Evolutionary conservation across 2,329 filamentous ascomycete species (phyloP).

Genomic region (Acephala macrosclerotiorum): DNA sequence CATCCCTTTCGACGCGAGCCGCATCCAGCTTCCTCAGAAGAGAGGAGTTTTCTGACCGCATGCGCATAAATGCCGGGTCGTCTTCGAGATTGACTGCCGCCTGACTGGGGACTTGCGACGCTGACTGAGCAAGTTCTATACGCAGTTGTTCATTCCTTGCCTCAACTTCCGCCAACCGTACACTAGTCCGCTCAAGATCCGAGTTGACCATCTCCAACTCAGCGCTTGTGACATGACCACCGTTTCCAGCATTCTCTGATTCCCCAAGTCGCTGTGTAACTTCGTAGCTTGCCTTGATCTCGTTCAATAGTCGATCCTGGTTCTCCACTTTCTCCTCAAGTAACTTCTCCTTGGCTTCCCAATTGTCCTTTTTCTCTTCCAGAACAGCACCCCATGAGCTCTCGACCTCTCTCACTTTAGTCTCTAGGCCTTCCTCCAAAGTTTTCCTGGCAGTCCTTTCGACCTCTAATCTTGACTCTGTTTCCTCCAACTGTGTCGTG

Average conservation of each 20-base stretch:
- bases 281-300: slow-evolving; percentile 97
- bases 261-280: slow-evolving; percentile 89
- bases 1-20: slow-evolving; percentile 82
- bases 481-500: slow-evolving; percentile 82
- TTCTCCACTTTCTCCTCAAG: slow-evolving; percentile 94
- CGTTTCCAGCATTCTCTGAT: slow-evolving; percentile 64
- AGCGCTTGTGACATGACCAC: slow-evolving; percentile 78
- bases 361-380: slow-evolving; percentile 94
- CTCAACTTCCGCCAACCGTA: slow-evolving; percentile 88
- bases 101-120: slow-evolving; percentile 73
- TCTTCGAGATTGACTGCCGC: slow-evolving; percentile 75
- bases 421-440: slow-evolving; percentile 79
- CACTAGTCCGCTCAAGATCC: slow-evolving; percentile 88
- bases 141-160: slow-evolving; percentile 93
- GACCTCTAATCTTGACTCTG: slow-evolving; percentile 79
- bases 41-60: slow-evolving; percentile 93
- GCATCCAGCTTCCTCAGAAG: slow-evolving; percentile 88
- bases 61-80: slow-evolving; percentile 85
- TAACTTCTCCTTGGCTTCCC: slow-evolving; percentile 90
- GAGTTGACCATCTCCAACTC: slow-evolving; percentile 94
- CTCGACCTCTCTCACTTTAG: slow-evolving; percentile 88
- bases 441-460: slow-evolving; percentile 77
- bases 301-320: slow-evolving; percentile 89
- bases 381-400: slow-evolving; percentile 88
- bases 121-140: slow-evolving; percentile 87